A percentile compares a stretch with the other conserved stretches of the same genome.
Evolutionary conservation across 1,139 yeast genomes (phyloP).

Genomic region (Debaryomyces nepalensis): DNA sequence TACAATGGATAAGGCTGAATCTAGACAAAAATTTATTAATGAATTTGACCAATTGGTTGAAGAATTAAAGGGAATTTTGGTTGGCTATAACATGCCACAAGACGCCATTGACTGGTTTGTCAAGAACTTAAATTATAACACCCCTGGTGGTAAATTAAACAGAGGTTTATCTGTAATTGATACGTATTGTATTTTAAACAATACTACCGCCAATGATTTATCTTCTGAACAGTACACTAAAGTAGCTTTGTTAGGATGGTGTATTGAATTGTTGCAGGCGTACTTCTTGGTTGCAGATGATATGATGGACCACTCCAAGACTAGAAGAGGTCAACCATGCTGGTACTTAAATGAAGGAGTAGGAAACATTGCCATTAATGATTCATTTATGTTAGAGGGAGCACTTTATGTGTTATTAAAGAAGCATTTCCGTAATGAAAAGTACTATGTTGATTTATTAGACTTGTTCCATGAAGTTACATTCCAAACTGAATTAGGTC

Average conservation of each 20-base stretch:
- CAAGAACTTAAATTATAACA: constrained; percentile 76
- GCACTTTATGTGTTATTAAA: constrained; percentile 89
- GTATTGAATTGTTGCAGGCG: constrained; percentile 93
- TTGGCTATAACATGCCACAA: constrained; percentile 77
- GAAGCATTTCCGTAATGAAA: constrained; percentile 81
- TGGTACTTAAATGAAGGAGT: constrained; percentile 88
- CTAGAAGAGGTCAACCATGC: constrained; percentile 98
- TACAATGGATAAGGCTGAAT: constrained; percentile 38
- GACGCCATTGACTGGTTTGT: constrained; percentile 90
- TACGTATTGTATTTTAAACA: constrained; percentile 81
- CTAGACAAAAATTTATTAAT: constrained; percentile 67
- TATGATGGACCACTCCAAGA: constrained; percentile 96
- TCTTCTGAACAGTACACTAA: constrained; percentile 72
- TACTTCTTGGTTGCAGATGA: constrained; percentile 98
- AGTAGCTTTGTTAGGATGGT: constrained; percentile 94
- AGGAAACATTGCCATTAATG: constrained; percentile 94
- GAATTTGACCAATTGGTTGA: constrained; percentile 79
- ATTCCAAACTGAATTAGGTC: constrained; percentile 97
- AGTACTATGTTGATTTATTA: constrained; percentile 85
- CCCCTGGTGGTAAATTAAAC: constrained; percentile 96
- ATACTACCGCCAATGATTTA: constrained; percentile 62
- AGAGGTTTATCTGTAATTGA: constrained; percentile 96
- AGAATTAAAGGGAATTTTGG: constrained; percentile 69
- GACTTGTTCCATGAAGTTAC: constrained; percentile 95
- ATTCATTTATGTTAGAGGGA: constrained; percentile 95